Evolutionary conservation across 495 filamentous ascomycete genomes (phyloP), one percentile per base, ranked within the genome.

Genomic region (Daldinia grandis): DNA sequence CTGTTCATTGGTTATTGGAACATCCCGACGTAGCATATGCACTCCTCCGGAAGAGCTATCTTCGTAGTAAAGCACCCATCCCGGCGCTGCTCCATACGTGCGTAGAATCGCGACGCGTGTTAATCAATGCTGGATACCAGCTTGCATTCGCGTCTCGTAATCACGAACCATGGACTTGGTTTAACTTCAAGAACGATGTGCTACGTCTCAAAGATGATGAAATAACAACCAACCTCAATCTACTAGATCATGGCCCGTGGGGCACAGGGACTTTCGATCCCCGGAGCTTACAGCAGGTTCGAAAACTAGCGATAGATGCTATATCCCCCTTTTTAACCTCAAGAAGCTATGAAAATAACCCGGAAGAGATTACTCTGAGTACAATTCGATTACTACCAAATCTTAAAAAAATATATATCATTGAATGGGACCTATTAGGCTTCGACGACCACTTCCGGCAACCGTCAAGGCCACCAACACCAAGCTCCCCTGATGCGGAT

Each of bases 71-170:
- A 37, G 71, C 66, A 5, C 71, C 67, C 14, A 63, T 73, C 25
- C 71, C 71, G 4, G 21, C 62, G 40, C 67, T 73, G 4, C 62
- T 73, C 1, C 71, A 73, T 21, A 73, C 71, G 0, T 70, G 66
- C 10, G 14, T 6, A 15, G 71, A 73, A 37, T 73, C 71, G 24
- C 71, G 71, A 17, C 24, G 5, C 8, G 33, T 59, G 31, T 37
- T 73, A 7, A 58, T 73, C 17, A n/a, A 14, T 4, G 15, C 40
- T 21, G 71, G 71, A 5, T 73, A 73, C 27, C 66, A 59, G 35
- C 66, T 73, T 33, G 62, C 67, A 4, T 73, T 73, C 17, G 55
- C 60, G 9, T 58, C 61, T 31, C 71, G 71, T 24, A 37, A 19
- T 37, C 51, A 59, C 38, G 57, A 31, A 12, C 71, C 71, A 25